Evolutionary conservation across 1,139 yeast genomes (phyloP).

Genomic region (Lizanozyma gosingica): DNA sequence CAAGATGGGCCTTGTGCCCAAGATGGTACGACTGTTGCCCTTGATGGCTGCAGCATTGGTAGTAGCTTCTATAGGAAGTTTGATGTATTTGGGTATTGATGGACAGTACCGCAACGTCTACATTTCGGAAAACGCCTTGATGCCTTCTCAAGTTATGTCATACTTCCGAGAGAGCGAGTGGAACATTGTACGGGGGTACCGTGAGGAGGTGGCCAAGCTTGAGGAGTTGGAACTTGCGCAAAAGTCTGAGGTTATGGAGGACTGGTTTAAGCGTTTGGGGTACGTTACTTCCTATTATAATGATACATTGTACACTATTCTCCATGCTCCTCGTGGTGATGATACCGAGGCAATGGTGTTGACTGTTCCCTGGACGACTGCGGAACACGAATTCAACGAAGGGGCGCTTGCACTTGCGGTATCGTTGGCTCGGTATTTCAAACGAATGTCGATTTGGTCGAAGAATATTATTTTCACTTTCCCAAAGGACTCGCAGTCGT

Average conservation of each 20-base stretch:
- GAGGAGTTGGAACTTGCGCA: slow-evolving; percentile 17
- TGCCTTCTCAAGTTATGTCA: slow-evolving; percentile 93
- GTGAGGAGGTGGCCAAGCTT: slow-evolving; percentile 46
- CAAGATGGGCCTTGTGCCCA: slow-evolving; percentile 52
- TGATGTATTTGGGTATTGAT: slow-evolving; percentile 62
- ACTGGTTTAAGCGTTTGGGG: slow-evolving; percentile 69
- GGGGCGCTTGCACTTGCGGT: slow-evolving; percentile 75
- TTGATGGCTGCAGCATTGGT: slow-evolving; percentile 52
- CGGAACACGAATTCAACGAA: slow-evolving; percentile 49
- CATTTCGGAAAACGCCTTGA: slow-evolving; percentile 89
- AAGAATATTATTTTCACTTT: slow-evolving; percentile 84
- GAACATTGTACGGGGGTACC: slow-evolving; percentile 82
- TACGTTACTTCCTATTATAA: slow-evolving; percentile 49
- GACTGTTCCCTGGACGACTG: slow-evolving; percentile 74
- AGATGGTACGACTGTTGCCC: slow-evolving; percentile 50
- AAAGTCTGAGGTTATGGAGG: slow-evolving; percentile 33
- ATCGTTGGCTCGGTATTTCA: slow-evolving; percentile 71
- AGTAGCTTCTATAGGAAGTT: slow-evolving; percentile 56
- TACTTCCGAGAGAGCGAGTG: slow-evolving; percentile 93
- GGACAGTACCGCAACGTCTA: slow-evolving; percentile 81
- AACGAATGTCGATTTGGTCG: slow-evolving; percentile 89
- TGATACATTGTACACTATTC: slow-evolving; percentile 66
- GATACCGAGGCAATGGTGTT: slow-evolving; percentile 93
- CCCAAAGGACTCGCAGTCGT: slow-evolving; percentile 65
- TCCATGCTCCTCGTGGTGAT: slow-evolving; percentile 93